These are phyloP conservation scores for Rhizophagus sp. DNA, from an alignment of 192 early-diverging fungal species.

Conservation along the genomic window DNA sequence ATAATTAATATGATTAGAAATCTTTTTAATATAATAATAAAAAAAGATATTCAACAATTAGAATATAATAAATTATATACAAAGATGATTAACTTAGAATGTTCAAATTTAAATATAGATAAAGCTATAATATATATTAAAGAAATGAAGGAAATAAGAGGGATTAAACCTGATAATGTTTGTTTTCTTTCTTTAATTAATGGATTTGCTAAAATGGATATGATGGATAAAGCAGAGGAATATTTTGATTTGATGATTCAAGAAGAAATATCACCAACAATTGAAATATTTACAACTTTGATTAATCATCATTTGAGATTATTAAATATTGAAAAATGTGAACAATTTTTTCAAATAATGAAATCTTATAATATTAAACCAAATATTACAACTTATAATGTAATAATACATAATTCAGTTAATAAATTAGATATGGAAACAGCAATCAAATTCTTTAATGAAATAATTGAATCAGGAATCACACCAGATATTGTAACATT, in stretches of 20 bases:
- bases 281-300: constrained; percentile 37
- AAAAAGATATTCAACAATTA: not conserved
- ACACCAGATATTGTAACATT: constrained; percentile 43
- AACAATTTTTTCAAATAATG: constrained; percentile 41
- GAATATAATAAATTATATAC: not conserved
- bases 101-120: not conserved
- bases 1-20: not conserved
- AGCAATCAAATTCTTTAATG: constrained; percentile 35
- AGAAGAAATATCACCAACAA: constrained; percentile 28
- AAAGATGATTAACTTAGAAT: not conserved
- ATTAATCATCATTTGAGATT: constrained; percentile 42
- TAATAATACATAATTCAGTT: constrained; percentile 40
- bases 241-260: constrained; percentile 36
- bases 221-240: constrained; percentile 34
- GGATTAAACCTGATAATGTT: constrained; percentile 21
- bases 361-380: constrained; percentile 35
- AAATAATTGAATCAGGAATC: constrained; percentile 34
- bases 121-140: constrained; percentile 21
- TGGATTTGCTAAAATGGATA: constrained; percentile 22
- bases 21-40: not conserved
- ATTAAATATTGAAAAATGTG: constrained; percentile 32
- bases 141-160: not conserved
- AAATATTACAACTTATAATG: constrained; percentile 43
- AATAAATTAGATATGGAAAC: constrained; percentile 39
- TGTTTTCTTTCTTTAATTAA: constrained; percentile 38